Base-by-base conservation (phyloP, 139 green algal species). In the Volvox africanus region DNA sequence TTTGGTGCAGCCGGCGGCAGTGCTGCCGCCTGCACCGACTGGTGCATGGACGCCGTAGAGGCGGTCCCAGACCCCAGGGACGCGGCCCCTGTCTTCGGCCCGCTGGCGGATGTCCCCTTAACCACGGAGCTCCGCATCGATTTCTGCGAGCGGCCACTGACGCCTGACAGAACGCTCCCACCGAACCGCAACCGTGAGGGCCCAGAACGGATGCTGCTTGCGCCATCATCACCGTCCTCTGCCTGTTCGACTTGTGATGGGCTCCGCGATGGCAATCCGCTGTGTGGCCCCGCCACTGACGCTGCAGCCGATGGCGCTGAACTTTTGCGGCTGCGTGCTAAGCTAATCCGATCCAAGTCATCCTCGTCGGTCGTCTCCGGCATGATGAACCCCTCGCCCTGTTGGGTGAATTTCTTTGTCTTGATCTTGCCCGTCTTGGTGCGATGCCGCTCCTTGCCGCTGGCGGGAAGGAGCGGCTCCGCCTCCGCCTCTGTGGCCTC, bases 341-440 rank as follows among this genome's bases (percentile, higher is more conserved):
- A 30, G 75, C n/a, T 16, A 26, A 24, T 28, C 9, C 28, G 78
- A 68, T 62, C 44, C 11, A 32, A 50, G 30, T 83, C 50, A 21
- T 90, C 86, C 44, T 90, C 86, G 1, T 83, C 73, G 20, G 71
- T 90, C 0, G 73, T 90, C 21, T 83, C 86, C 2, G 86, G 73
- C 6, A 90, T 22, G n/a, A 76, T 1, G 19, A 37, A 90, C 2
- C 86, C 86, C 14, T 83, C 73, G 19, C 86, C 86, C 69, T 36
- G 65, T 14, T 84, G n/a, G 28, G 86, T 90, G 1, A 90, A 22
- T 75, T 83, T 83, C 50, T 90, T 90, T 30, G 86, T 55, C 73
- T 90, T 90, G 50, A 90, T 83, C 20, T 81, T 86, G 61, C 88
- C 88, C 9, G 88, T 71, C 37, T 80, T 91, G 36, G 62, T 81